Evolutionary conservation across 495 filamentous ascomycete genomes (phyloP).

Genomic region (Penicillium arizonense): DNA sequence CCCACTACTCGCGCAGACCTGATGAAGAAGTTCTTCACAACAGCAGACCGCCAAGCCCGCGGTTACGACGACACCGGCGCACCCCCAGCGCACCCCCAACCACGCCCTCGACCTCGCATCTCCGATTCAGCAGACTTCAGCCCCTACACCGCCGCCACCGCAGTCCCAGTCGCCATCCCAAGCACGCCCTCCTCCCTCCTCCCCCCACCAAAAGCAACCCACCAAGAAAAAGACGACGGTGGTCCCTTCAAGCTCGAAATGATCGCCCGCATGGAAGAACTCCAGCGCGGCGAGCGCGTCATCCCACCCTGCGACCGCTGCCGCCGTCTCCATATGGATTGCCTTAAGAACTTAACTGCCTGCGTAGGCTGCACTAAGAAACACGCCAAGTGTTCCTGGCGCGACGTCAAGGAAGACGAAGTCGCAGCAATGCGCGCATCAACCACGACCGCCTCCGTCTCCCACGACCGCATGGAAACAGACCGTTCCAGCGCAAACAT

Average conservation of each 20-base stretch:
- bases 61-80: conserved; percentile 31
- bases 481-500: conserved; percentile 8
- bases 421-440: background rate
- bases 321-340: conserved; percentile 74
- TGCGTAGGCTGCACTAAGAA: conserved; percentile 87
- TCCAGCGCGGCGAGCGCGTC: conserved; percentile 68
- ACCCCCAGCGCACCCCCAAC: conserved; percentile 24
- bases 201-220: conserved; percentile 47
- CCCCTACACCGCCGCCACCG: conserved; percentile 32
- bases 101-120: conserved; percentile 32
- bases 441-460: background rate
- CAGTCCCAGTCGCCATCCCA: conserved; percentile 49
- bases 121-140: conserved; percentile 41
- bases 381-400: conserved; percentile 84
- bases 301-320: conserved; percentile 82
- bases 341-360: conserved; percentile 79
- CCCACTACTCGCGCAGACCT: conserved; percentile 51
- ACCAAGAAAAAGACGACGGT: conserved; percentile 56
- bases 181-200: conserved; percentile 50
- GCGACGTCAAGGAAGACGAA: conserved; percentile 70
- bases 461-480: conserved; percentile 22
- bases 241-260: conserved; percentile 66
- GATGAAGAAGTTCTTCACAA: conserved; percentile 58
- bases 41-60: conserved; percentile 47
- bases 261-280: conserved; percentile 70